Conservation (phyloP, 768 basidiomycete species). For the Tricholoma furcatifolium region DNA sequence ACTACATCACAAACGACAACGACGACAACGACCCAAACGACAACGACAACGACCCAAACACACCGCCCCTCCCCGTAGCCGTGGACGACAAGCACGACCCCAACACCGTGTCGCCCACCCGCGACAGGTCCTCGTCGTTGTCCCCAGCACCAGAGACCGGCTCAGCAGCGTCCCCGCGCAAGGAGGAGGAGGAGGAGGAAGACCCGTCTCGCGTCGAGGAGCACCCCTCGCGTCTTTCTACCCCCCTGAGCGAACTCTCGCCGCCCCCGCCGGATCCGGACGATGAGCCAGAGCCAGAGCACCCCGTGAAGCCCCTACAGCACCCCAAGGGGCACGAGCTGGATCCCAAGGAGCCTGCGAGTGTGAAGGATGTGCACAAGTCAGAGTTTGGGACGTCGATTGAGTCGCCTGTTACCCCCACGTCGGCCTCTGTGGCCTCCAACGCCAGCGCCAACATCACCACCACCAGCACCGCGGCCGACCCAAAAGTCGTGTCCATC, state of each 20-base stretch:
- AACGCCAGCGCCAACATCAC: too few species aligned
- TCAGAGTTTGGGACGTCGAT: conserved; percentile 8
- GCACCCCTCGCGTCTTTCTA: conserved; percentile 58
- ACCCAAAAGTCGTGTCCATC: conserved; percentile 56
- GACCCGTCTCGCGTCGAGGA: conserved; percentile 21
- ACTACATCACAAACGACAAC: conserved; percentile 1
- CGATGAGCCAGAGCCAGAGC: conserved; percentile 23
- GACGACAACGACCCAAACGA: conserved; percentile 1
- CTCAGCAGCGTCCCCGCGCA: conserved; percentile 28
- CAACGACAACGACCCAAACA: neutral
- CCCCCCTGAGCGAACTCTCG: conserved; percentile 77
- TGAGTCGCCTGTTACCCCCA: conserved; percentile 15
- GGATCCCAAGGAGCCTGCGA: conserved; percentile 1
- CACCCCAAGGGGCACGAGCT: neutral
- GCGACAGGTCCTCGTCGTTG: conserved; percentile 55
- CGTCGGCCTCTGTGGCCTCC: conserved; percentile 14
- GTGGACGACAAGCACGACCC: conserved; percentile 12
- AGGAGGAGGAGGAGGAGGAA: conserved; percentile 24
- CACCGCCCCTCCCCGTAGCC: too few species aligned
- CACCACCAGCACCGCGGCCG: conserved; percentile 12
- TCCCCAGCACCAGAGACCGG: conserved; percentile 52
- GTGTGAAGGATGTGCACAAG: conserved; percentile 1
- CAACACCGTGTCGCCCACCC: conserved; percentile 26
- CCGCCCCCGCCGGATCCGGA: conserved; percentile 47
- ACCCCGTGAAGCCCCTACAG: conserved; percentile 16